Base-by-base conservation (phyloP, 345 rosid species). In the Clausena lansium region DNA sequence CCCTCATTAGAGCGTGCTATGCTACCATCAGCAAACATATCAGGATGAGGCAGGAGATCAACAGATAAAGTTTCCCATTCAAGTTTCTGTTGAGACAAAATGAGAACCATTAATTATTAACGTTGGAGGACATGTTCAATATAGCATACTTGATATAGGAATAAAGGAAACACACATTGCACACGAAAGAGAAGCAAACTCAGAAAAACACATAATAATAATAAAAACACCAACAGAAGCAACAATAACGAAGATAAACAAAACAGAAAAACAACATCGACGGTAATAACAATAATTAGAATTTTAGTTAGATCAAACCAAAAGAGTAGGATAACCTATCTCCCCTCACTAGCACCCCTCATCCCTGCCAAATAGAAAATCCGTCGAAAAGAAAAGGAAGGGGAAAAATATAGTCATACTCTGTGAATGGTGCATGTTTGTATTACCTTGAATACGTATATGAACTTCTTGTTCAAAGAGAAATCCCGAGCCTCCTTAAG, bases 31-130 rank as follows among this genome's bases (percentile, higher is more conserved):
- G 91, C 79, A 82, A 96, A 96, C 99, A 96, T 96, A 87, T 96
- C 99, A 82, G 99, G 99, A 89, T 96, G 98, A 74, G 99, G 99
- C 85, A 96, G 88, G 74, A 96, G 98, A 91, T 96, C 99, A 78
- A 96, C 83, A 74, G 99, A 96, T 85, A 96, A 83, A 68, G 98
- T 92, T 82, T 89, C 98, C 98, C 99, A 96, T 87, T 92, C 98
- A 73, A 96, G 98, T 92, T 92, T 96, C 99, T 96, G 96, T 67
- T 59, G 65, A 81, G 82, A 82, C 59, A 80, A 59, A 59, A 36
- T 72, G 74, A 76, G 80, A 77, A 79, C 77, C 85, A 79, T 79
- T 77, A 87, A 83, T 50, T 38, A 76, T 57, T 58, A 25, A 58
- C 1, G 39, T 62, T 6, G 54, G 10, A 63, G 54, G 10, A 35